Conservation (phyloP, 768 basidiomycete species). For the Collybia nuda region DNA sequence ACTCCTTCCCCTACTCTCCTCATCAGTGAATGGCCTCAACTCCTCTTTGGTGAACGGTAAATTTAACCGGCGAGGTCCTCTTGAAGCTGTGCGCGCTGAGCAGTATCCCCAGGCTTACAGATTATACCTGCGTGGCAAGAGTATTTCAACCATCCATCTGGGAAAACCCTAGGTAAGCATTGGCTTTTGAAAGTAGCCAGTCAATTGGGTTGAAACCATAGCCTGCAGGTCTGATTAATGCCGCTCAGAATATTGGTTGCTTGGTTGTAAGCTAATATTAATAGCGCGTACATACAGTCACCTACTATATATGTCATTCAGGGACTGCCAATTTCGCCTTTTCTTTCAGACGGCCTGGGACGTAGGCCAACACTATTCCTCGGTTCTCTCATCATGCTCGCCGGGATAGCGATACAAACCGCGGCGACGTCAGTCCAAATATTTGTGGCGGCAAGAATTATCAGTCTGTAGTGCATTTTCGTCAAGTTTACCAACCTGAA, state of each 20-base stretch:
- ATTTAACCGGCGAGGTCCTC: neutral
- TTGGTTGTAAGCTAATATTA: slow-evolving; percentile 35
- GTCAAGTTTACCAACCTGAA: neutral
- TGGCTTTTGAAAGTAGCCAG: neutral
- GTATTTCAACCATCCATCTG: slow-evolving; percentile 52
- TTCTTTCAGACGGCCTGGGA: slow-evolving; percentile 60
- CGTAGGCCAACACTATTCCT: slow-evolving; percentile 58
- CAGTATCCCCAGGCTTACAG: slow-evolving; percentile 51
- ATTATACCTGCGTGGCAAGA: slow-evolving; percentile 64
- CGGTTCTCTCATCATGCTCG: slow-evolving; percentile 63
- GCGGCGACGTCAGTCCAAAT: slow-evolving; percentile 43
- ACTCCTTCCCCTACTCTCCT: slow-evolving; percentile 62
- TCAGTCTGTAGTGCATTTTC: slow-evolving; percentile 36
- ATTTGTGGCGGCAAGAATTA: slow-evolving; percentile 57
- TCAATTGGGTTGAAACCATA: neutral
- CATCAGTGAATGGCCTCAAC: slow-evolving; percentile 66
- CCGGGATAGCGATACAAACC: slow-evolving; percentile 58
- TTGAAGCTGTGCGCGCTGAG: slow-evolving; percentile 8
- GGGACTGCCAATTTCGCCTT: slow-evolving; percentile 64
- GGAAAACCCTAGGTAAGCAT: slow-evolving; percentile 45
- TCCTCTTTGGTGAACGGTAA: slow-evolving; percentile 62
- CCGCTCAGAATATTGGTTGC: slow-evolving; percentile 62
- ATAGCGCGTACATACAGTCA: neutral
- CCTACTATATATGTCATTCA: slow-evolving; percentile 16
- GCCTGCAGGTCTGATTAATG: slow-evolving; percentile 60